Conservation (phyloP, 2,329 filamentous ascomycete species). For the Endoconidiophora laricicola region DNA sequence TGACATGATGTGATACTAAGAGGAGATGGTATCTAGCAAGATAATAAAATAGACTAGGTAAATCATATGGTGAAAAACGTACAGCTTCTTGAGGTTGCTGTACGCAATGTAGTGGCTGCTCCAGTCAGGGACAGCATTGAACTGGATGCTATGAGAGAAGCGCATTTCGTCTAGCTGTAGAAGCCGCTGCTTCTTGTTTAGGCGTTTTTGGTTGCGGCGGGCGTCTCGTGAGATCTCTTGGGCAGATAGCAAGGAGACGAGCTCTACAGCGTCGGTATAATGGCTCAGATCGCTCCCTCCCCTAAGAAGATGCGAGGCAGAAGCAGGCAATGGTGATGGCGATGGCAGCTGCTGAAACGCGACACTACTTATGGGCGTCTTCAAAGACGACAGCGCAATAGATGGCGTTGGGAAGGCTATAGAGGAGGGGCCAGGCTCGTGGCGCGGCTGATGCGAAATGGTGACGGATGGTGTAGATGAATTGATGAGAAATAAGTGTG, state of each 20-base stretch:
- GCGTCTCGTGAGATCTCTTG: conserved; percentile 19
- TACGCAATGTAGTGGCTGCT: conserved; percentile 96
- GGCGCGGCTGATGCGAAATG: conserved; percentile 20
- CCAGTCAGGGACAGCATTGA: conserved; percentile 99
- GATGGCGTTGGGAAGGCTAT: conserved; percentile 10
- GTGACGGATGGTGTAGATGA: conserved; percentile 16
- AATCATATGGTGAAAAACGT: conserved; percentile 19
- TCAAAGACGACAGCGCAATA: no score
- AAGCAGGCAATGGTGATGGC: conserved; percentile 5
- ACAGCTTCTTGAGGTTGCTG: conserved; percentile 98
- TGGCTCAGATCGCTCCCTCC: conserved; percentile 9
- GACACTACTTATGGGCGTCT: no score
- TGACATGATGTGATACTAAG: no score
- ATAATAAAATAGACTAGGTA: no score
- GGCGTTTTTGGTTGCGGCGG: conserved; percentile 29
- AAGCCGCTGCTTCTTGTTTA: conserved; percentile 52
- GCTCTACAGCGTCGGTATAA: conserved; percentile 23
- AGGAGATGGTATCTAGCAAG: no score
- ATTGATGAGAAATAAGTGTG: not conserved
- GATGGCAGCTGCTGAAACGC: no score
- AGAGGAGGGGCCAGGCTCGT: conserved; percentile 25
- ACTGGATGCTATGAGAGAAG: conserved; percentile 98
- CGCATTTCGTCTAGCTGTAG: conserved; percentile 81
- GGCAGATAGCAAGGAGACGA: conserved; percentile 19
- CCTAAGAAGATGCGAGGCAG: conserved; percentile 9